These are phyloP conservation scores for Centrapalus pauciflorus DNA, from an alignment of 129 eudicot species.

Conservation along the genomic window DNA sequence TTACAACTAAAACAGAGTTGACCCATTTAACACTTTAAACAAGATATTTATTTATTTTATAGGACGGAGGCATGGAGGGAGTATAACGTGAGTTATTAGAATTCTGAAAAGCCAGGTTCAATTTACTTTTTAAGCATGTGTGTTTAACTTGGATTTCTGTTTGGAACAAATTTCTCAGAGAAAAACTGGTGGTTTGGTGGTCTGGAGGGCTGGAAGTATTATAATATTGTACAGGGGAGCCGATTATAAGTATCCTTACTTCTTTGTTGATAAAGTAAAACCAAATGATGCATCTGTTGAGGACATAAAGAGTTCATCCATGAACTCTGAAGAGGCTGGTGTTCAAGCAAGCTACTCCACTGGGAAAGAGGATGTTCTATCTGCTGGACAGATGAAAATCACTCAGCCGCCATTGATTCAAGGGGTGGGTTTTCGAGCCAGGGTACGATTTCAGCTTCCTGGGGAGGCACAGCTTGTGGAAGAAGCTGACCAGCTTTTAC, in stretches of 20 bases:
- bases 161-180: conserved; percentile 46
- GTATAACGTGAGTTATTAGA: not conserved
- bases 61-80: not conserved
- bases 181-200: conserved; percentile 91
- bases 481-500: conserved; percentile 74
- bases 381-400: conserved; percentile 14
- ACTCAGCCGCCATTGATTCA: conserved; percentile 58
- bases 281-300: conserved; percentile 29
- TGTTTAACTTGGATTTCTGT: not conserved
- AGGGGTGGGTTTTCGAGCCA: conserved; percentile 82
- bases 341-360: conserved; percentile 22
- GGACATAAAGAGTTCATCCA: conserved; percentile 22
- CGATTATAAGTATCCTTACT: conserved; percentile 86
- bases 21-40: not conserved
- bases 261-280: conserved; percentile 32
- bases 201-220: conserved; percentile 92
- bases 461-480: conserved; percentile 84
- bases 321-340: conserved; percentile 21
- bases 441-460: conserved; percentile 82
- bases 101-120: not conserved
- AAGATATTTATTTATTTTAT: not conserved
- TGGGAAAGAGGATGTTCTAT: conserved; percentile 15
- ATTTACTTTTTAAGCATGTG: not conserved
- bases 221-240: conserved; percentile 82
- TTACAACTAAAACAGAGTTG: not conserved